Percentiles rank a stretch among this genome's conserved stretches.
Evolutionary conservation across 2,329 filamentous ascomycete species (phyloP).

Genomic region (Tolypocladium ovalisporum): DNA sequence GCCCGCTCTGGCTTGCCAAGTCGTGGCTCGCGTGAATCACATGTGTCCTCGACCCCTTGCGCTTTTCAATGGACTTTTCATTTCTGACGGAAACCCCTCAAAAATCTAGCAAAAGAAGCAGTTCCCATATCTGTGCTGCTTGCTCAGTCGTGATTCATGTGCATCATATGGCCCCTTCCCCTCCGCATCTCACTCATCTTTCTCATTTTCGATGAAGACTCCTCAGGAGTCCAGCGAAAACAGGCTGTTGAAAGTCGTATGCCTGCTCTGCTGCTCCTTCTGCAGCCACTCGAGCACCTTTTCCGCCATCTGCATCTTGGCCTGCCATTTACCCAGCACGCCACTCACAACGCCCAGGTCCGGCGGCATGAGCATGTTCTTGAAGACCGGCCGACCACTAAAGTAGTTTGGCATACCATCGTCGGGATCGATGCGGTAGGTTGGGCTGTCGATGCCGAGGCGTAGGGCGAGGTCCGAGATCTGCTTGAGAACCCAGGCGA

Average conservation of each 20-base stretch:
- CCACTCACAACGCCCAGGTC: conserved; percentile 21
- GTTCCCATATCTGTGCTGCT: too few species aligned
- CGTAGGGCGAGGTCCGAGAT: conserved; percentile 20
- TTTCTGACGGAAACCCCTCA: too few species aligned
- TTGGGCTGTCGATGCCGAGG: conserved; percentile 21
- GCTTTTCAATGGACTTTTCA: too few species aligned
- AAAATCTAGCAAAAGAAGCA: too few species aligned
- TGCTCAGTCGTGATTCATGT: neutral
- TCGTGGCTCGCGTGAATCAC: neutral
- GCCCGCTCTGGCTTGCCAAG: neutral
- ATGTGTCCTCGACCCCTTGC: too few species aligned
- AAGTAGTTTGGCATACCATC: conserved; percentile 16
- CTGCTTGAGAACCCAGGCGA: conserved; percentile 9
- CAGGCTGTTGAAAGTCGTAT: neutral
- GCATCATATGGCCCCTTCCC: neutral
- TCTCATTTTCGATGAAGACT: too few species aligned
- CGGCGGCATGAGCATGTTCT: conserved; percentile 17
- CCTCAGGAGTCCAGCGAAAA: neutral
- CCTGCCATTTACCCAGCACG: conserved; percentile 20
- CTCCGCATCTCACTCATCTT: neutral
- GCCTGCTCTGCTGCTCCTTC: conserved; percentile 9
- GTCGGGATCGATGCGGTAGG: conserved; percentile 19
- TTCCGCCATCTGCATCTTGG: conserved; percentile 28
- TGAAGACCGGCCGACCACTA: conserved; percentile 23
- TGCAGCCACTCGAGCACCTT: conserved; percentile 25